Conservation (phyloP, 1,284 basidiomycete species). For the Ceratobasidium sp. region DNA sequence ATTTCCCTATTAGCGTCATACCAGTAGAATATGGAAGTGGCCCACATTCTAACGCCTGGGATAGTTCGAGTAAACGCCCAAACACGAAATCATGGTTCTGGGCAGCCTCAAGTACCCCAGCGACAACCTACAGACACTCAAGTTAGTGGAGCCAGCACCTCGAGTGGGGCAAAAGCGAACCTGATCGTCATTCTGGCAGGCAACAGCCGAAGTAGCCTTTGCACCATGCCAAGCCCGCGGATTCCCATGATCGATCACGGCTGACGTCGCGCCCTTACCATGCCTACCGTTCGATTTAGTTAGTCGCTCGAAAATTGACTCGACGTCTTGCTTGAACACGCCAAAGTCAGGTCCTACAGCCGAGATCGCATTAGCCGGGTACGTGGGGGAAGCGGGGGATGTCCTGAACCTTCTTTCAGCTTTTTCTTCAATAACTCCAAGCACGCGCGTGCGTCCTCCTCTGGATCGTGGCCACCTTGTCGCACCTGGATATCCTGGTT, state of each 20-base stretch:
- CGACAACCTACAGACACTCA: constrained; percentile 60
- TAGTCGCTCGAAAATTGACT: constrained; percentile 88
- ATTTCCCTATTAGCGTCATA: not conserved
- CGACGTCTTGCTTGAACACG: constrained; percentile 82
- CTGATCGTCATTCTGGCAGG: constrained; percentile 80
- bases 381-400: not conserved
- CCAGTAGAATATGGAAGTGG: not conserved
- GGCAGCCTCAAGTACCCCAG: constrained; percentile 69
- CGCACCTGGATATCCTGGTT: constrained; percentile 82
- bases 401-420: constrained; percentile 68
- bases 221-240: constrained; percentile 78
- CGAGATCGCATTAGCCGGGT: constrained; percentile 9
- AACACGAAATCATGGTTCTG: constrained; percentile 81
- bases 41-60: constrained; percentile 80
- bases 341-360: constrained; percentile 77
- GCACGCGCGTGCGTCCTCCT: constrained; percentile 90
- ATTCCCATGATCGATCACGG: constrained; percentile 87
- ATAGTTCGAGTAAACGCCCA: constrained; percentile 81
- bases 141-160: not conserved
- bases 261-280: constrained; percentile 56
- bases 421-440: constrained; percentile 85
- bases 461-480: constrained; percentile 85
- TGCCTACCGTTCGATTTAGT: constrained; percentile 58
- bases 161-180: constrained; percentile 50
- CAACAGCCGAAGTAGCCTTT: constrained; percentile 78